These are phyloP conservation scores for Leccinum truebloodii DNA, from an alignment of 768 basidiomycete genomes.

Conservation along the genomic window DNA sequence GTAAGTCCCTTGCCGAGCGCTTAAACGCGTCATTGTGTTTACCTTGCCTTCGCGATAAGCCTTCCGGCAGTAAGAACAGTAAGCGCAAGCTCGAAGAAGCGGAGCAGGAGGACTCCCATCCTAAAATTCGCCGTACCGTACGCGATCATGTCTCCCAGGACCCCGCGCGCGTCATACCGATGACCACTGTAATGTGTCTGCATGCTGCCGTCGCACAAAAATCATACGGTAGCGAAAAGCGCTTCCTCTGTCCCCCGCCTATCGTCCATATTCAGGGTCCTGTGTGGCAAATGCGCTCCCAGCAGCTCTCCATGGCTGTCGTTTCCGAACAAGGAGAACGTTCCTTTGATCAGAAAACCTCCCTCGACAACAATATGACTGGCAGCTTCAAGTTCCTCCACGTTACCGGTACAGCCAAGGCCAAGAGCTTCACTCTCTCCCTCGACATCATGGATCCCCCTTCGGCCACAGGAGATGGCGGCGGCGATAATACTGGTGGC, in stretches of 20 bases:
- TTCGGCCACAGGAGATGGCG: constrained; percentile 43
- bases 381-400: constrained; percentile 92
- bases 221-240: constrained; percentile 94
- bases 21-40: constrained; percentile 28
- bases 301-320: constrained; percentile 83
- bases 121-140: constrained; percentile 82
- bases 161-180: constrained; percentile 72
- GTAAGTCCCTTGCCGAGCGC: constrained; percentile 35
- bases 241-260: constrained; percentile 91
- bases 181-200: constrained; percentile 88
- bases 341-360: constrained; percentile 81
- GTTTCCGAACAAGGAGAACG: constrained; percentile 83
- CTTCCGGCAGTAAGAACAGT: constrained; percentile 43
- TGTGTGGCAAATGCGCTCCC: constrained; percentile 78
- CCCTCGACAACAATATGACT: constrained; percentile 80
- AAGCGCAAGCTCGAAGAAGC: constrained; percentile 78
- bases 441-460: constrained; percentile 83
- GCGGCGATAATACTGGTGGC: constrained; percentile 42
- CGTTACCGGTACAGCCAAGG: constrained; percentile 85
- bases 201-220: constrained; percentile 96
- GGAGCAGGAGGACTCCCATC: constrained; percentile 60
- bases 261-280: constrained; percentile 92
- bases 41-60: constrained; percentile 26
- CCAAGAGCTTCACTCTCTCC: constrained; percentile 85
- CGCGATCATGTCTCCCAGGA: constrained; percentile 81